Percentiles rank a stretch among this genome's conserved stretches.
Conservation (phyloP, 805 yeast genomes). For the Wickerhamiella azyma region DNA sequence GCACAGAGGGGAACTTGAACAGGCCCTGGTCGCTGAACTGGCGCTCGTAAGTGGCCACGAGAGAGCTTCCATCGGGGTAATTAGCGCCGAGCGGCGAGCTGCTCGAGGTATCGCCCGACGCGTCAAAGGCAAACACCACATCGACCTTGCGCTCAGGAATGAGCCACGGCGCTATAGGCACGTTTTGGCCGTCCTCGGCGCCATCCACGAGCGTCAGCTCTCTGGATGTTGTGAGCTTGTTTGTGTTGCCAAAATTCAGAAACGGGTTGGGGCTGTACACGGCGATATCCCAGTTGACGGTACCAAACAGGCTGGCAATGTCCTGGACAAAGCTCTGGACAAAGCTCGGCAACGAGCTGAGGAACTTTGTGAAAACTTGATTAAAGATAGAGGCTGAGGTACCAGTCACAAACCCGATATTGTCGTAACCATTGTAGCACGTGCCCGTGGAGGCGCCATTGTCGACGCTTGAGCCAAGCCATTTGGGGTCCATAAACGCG, state of each 20-base stretch:
- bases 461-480: slow-evolving; percentile 34
- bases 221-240: slow-evolving; percentile 14
- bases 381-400: slow-evolving; percentile 73
- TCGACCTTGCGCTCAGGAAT: slow-evolving; percentile 51
- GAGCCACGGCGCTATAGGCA: slow-evolving; percentile 53
- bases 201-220: slow-evolving; percentile 35
- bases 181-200: slow-evolving; percentile 63
- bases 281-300: slow-evolving; percentile 34
- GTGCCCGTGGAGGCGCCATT: slow-evolving; percentile 14
- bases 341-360: not conserved
- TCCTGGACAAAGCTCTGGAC: not conserved
- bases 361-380: not conserved
- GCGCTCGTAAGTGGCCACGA: slow-evolving; percentile 20
- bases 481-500: slow-evolving; percentile 45
- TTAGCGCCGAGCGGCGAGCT: slow-evolving; percentile 49
- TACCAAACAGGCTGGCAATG: slow-evolving; percentile 29
- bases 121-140: slow-evolving; percentile 40
- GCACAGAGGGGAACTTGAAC: slow-evolving; percentile 20
- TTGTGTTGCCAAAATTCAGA: slow-evolving; percentile 17
- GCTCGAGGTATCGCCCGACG: slow-evolving; percentile 25
- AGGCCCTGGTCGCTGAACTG: slow-evolving; percentile 18
- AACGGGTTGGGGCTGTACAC: slow-evolving; percentile 1
- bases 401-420: slow-evolving; percentile 68
- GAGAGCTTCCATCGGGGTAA: slow-evolving; percentile 51
- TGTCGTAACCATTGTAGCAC: slow-evolving; percentile 62